Evolutionary conservation across 1,139 yeast genomes (phyloP).

Genomic region (Magnusiomyces magnusii): DNA sequence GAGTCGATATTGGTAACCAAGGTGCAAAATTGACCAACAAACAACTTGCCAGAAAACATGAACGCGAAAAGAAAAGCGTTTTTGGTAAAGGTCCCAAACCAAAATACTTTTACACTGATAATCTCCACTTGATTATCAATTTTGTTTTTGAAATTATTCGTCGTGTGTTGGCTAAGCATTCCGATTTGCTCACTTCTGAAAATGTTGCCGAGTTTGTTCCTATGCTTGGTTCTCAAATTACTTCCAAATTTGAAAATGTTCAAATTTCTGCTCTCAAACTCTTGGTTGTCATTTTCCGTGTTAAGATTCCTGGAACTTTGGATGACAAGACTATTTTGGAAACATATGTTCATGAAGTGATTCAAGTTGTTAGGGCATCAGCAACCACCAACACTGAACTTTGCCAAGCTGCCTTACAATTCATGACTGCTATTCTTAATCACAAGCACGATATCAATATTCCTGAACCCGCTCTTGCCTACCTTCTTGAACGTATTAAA

Average conservation of each 20-base stretch:
- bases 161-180: slow-evolving; percentile 56
- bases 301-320: slow-evolving; percentile 48
- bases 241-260: slow-evolving; percentile 67
- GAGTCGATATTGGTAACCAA: slow-evolving; percentile 43
- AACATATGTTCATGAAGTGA: slow-evolving; percentile 39
- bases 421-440: slow-evolving; percentile 64
- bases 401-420: slow-evolving; percentile 75
- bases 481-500: slow-evolving; percentile 62
- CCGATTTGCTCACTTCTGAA: slow-evolving; percentile 45
- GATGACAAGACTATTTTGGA: slow-evolving; percentile 34
- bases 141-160: slow-evolving; percentile 74
- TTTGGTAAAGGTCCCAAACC: slow-evolving; percentile 24
- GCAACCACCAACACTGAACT: slow-evolving; percentile 74
- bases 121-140: slow-evolving; percentile 48
- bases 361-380: slow-evolving; percentile 62
- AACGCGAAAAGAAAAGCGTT: slow-evolving; percentile 41
- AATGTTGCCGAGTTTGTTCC: slow-evolving; percentile 74
- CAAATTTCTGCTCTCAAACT: slow-evolving; percentile 61
- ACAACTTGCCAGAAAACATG: slow-evolving; percentile 39
- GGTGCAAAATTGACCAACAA: slow-evolving; percentile 7
- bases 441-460: slow-evolving; percentile 58
- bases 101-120: slow-evolving; percentile 22
- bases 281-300: slow-evolving; percentile 50
- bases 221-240: slow-evolving; percentile 50
- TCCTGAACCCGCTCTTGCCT: slow-evolving; percentile 67